Percentiles rank a stretch among this genome's conserved stretches.
Evolutionary conservation across 805 yeast genomes (phyloP).

Genomic region (Cyberlindnera veronae): DNA sequence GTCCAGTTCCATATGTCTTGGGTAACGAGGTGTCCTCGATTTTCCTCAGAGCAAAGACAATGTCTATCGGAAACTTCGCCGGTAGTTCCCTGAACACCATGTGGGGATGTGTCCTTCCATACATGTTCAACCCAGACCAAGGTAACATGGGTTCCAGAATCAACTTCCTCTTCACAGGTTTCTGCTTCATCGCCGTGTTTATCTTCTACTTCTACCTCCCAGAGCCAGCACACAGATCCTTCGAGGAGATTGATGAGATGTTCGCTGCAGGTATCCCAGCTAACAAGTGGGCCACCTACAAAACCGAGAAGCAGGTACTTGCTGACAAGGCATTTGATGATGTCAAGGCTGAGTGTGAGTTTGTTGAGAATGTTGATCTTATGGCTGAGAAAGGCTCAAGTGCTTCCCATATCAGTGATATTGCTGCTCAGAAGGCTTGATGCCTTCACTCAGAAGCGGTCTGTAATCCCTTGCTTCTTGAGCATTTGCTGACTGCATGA

Average conservation of each 20-base stretch:
- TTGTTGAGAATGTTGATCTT: too few relatives aligned
- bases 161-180: constrained; percentile 41
- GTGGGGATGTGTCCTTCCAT: constrained; percentile 37
- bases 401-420: too few relatives aligned
- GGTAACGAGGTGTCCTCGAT: constrained; percentile 37
- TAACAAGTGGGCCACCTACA: constrained; percentile 22
- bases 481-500: too few relatives aligned
- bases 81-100: constrained; percentile 30
- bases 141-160: constrained; percentile 41
- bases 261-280: constrained; percentile 33
- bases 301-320: too few relatives aligned
- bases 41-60: constrained; percentile 36
- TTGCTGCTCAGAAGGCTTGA: too few relatives aligned
- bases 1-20: constrained; percentile 35
- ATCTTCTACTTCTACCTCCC: constrained; percentile 48
- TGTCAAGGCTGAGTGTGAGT: too few relatives aligned
- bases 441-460: too few relatives aligned
- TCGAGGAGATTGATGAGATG: constrained; percentile 52
- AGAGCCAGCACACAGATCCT: constrained; percentile 49
- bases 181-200: constrained; percentile 24
- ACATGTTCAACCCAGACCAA: constrained; percentile 39
- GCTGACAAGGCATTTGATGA: too few relatives aligned
- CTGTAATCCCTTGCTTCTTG: too few relatives aligned
- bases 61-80: constrained; percentile 28
- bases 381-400: too few relatives aligned